Base-by-base conservation (phyloP, 148 eudicot species). In the Rhododendron henanense region DNA sequence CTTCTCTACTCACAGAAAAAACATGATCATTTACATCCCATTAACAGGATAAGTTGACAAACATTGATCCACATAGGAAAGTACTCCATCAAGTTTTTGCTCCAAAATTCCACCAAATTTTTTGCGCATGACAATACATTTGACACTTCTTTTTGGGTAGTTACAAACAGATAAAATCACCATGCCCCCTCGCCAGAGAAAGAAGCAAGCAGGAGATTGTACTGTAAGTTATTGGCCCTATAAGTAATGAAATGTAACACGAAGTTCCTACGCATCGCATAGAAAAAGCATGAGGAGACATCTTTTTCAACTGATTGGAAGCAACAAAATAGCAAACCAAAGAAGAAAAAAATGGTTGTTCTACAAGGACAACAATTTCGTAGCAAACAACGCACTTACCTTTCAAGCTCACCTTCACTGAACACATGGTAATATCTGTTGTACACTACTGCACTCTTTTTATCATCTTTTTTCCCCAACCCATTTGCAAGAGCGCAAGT, bases 351-450 rank as follows among this genome's bases (percentile, higher is more conserved):
- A 47, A 31, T 7, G 63, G 8, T 5, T 6, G 3, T 3, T 8
- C 7, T 6, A 23, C 33, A 85, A 28, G 16, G 35, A 41, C 4
- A 45, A 75, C 48, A 69, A 37, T 35, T 28, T 1, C 41, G 35
- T 15, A 51, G 69, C 19, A 82, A 19, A 37, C 18, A 14, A 48
- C 10, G 28, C 10, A 25, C 50, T 87, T 88, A 94, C 99, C 98
- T 94, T 92, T 97, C 98, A 81, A 97, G 98, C 90, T 97, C 99
- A 73, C 99, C 99, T 89, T 97, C 94, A 80, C 96, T 90, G 84
- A 97, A 97, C 61, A 97, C 98, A 90, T 97, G 99, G 87, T 97
- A 97, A 87, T 97, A 94, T 88, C 99, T 90, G 86, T 94, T 93
- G 86, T 97, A 97, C 83, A 97, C 99, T 1, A 97, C 94, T 69